Percentiles rank a stretch among this genome's conserved stretches.
Conservation (phyloP, 73 alveolate species). For the Symbiodinium pilosum region DNA sequence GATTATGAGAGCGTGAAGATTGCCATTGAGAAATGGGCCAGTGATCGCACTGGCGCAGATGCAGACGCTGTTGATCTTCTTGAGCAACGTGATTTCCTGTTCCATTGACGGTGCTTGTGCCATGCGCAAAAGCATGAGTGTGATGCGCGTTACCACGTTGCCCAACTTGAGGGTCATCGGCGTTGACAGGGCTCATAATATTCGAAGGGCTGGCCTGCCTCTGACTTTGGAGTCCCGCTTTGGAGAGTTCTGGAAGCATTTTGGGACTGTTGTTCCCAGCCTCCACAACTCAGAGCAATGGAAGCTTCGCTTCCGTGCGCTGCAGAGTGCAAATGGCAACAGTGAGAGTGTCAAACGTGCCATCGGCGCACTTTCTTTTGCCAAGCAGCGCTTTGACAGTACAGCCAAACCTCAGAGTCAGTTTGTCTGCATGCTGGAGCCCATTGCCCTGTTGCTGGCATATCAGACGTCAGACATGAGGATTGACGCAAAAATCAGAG, state of each 20-base stretch:
- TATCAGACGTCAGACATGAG: neutral
- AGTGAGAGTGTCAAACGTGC: neutral
- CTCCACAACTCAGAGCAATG: neutral
- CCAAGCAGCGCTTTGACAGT: neutral
- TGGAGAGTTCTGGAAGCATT: neutral
- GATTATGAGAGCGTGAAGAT: neutral
- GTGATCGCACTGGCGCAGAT: neutral
- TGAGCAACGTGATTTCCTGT: too few species aligned
- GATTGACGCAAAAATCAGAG: neutral
- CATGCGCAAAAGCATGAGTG: neutral
- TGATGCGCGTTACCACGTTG: neutral
- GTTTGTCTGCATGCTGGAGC: neutral
- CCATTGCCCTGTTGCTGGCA: too few species aligned
- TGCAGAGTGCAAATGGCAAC: neutral
- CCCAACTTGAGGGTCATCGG: neutral
- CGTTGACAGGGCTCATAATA: neutral
- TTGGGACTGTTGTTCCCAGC: neutral
- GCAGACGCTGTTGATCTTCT: neutral
- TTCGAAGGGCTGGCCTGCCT: neutral
- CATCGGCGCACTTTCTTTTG: neutral
- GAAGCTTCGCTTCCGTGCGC: neutral
- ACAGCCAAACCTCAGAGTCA: neutral
- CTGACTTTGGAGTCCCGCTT: neutral
- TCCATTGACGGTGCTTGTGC: too few species aligned
- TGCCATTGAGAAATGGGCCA: neutral